phyloP scores from a whole-genome alignment of 768 basidiomycete genomes.

The Auriscalpium vulgare region DNA sequence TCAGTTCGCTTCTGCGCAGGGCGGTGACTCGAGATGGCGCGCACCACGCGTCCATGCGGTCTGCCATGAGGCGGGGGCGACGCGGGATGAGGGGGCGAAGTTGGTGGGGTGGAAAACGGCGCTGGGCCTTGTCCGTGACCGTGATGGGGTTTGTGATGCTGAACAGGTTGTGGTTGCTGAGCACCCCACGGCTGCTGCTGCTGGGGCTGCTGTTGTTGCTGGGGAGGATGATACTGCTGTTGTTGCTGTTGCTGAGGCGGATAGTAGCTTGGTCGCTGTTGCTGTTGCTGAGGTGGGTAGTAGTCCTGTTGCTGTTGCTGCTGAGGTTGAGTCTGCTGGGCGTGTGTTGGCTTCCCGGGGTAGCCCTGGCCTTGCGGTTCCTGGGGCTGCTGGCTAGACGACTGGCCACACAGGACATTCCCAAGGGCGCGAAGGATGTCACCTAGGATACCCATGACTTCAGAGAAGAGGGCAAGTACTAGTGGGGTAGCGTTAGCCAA shows the following conservation, averaged over 20 bases:
- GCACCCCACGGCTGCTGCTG: neutral
- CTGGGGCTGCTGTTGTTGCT: conserved; percentile 7
- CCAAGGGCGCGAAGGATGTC: neutral
- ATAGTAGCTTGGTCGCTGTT: conserved; percentile 9
- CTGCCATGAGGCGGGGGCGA: neutral
- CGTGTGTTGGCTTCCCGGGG: neutral
- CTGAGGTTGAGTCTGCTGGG: conserved; percentile 10
- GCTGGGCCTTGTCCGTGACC: conserved; percentile 16
- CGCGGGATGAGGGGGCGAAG: neutral
- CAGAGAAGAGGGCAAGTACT: no score
- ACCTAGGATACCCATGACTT: neutral
- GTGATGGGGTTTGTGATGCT: conserved; percentile 12
- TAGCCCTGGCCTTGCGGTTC: neutral
- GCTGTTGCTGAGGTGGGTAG: conserved; percentile 5
- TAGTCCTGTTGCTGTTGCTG: neutral
- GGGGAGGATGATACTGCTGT: neutral
- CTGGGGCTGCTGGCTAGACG: neutral
- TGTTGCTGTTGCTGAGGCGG: neutral
- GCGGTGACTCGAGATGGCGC: neutral
- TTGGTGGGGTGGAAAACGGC: neutral
- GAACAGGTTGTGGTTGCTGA: conserved; percentile 5
- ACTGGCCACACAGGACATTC: neutral
- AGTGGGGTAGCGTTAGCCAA: no score
- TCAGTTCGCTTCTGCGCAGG: neutral
- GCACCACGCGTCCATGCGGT: conserved; percentile 11